phyloP scores from a whole-genome alignment of 2,329 filamentous ascomycete species.

The Exophiala sp. region DNA sequence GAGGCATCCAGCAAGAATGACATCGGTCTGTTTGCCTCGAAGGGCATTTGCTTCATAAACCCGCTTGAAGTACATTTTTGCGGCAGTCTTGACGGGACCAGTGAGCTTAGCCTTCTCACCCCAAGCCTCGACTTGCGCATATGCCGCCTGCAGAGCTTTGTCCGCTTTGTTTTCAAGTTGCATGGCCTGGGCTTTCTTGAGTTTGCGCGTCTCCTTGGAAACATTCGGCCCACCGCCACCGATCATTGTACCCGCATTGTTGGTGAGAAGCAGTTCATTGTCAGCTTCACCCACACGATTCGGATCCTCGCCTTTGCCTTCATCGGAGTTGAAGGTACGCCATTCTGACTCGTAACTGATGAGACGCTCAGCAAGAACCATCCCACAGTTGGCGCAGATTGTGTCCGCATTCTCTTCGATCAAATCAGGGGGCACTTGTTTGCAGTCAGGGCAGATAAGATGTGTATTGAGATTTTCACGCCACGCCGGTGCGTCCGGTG shows the following conservation, averaged over 20 bases:
- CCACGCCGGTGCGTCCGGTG: conserved; percentile 46
- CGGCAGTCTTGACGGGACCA: conserved; percentile 74
- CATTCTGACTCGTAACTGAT: conserved; percentile 96
- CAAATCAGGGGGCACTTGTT: conserved; percentile 83
- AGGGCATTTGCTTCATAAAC: conserved; percentile 88
- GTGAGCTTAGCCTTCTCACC: conserved; percentile 81
- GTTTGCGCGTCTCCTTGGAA: conserved; percentile 53
- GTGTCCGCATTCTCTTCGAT: conserved; percentile 90
- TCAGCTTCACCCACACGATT: conserved; percentile 94
- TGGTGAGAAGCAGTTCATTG: conserved; percentile 82
- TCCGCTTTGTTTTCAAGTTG: conserved; percentile 74
- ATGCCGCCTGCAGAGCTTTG: conserved; percentile 70
- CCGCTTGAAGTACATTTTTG: conserved; percentile 92
- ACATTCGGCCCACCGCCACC: conserved; percentile 61
- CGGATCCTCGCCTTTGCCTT: conserved; percentile 83
- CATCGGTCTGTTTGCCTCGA: conserved; percentile 91
- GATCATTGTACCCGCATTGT: conserved; percentile 27
- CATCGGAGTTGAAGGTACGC: conserved; percentile 98
- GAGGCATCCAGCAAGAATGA: conserved; percentile 91
- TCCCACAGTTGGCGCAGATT: conserved; percentile 83
- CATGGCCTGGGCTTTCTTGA: conserved; percentile 79
- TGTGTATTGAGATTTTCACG: conserved; percentile 81
- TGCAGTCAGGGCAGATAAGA: conserved; percentile 84
- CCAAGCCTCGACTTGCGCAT: conserved; percentile 81
- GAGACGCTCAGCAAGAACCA: conserved; percentile 83